Evolutionary conservation across 2,329 filamentous ascomycete species (phyloP), one percentile per base, ranked within the genome.

Genomic region (Verticillium isaacii): DNA sequence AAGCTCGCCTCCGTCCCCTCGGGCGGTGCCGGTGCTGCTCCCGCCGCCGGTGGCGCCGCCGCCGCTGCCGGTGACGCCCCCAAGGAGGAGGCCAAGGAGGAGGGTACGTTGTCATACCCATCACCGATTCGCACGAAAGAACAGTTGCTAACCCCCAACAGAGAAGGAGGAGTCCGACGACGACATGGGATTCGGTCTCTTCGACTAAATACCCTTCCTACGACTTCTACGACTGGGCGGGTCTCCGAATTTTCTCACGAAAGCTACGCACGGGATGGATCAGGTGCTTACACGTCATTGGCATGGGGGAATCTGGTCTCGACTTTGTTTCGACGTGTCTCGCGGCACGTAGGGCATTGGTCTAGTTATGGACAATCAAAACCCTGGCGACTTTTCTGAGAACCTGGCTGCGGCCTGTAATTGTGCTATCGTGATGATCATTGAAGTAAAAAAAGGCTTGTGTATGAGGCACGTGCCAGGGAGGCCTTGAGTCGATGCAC

Each of bases 1-100:
- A 99, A 99, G 89, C 92, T 99, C 75, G 95, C 95, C 73, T 97
- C 94, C 81, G 94, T 99, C 76, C 93, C 95, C 80, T 92, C 91
- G 75, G 95, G 93, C 74, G 93, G 93, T 80, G 86, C 83, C 77
- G 91, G 85, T 80, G 91, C 84, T 72, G 83, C 82, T 73, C 83
- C 82, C 73, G 85, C 83, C 78, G 87, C 82, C 76, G 89, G 81
- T 75, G 91, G 82, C 74, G 89, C 81, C 70, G 90, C 82, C 71
- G 91, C 82, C 71, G 88, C 81, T 71, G 87, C 80, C 69, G 88
- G 82, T 70, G 87, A 85, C 70, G 86, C 82, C 68, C 81, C 85
- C 70, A 85, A 84, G 75, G 87, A 88, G 78, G 61, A 56, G 58
- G 84, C 84, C 74, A 88, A 89, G 81, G 89, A 91, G 78, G 91